Evolutionary conservation across 2,329 filamentous ascomycete genomes (phyloP).

Genomic region (Podosphaera aphanis): DNA sequence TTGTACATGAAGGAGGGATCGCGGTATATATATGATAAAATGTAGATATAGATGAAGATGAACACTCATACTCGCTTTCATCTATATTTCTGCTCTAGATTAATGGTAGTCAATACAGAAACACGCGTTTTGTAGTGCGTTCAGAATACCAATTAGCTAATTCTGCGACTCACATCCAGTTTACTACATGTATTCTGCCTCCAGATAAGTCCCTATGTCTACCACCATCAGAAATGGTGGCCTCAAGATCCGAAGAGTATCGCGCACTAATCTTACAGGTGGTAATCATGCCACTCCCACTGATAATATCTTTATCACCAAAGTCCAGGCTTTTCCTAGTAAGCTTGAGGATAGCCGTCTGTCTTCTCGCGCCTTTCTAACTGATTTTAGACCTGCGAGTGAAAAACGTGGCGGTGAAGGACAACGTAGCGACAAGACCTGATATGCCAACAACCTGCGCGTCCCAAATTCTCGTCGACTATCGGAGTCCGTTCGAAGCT

Average conservation of each 20-base stretch:
- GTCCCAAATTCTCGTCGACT: constrained; percentile 44
- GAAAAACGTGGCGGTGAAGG: constrained; percentile 31
- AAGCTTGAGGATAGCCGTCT: background rate
- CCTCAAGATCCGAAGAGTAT: background rate
- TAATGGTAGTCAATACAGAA: no score
- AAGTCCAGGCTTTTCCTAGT: background rate
- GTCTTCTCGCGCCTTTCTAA: background rate
- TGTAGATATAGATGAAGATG: no score
- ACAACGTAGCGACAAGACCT: constrained; percentile 44
- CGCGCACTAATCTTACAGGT: no score
- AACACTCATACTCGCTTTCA: no score
- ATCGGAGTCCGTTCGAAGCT: constrained; percentile 58
- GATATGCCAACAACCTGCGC: constrained; percentile 59
- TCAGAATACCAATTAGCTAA: no score
- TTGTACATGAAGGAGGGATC: no score
- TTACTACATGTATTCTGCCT: no score
- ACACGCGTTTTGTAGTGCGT: no score
- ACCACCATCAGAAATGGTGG: background rate
- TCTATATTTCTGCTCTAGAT: no score
- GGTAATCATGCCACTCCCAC: background rate
- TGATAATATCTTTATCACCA: background rate
- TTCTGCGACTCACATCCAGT: no score
- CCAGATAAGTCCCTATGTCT: background rate
- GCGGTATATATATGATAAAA: no score
- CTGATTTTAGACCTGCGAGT: background rate